A percentile compares a stretch with the other conserved stretches of the same genome.
Conservation (phyloP, 352 stramenopile species). For the Phytophthora podocarpi region DNA sequence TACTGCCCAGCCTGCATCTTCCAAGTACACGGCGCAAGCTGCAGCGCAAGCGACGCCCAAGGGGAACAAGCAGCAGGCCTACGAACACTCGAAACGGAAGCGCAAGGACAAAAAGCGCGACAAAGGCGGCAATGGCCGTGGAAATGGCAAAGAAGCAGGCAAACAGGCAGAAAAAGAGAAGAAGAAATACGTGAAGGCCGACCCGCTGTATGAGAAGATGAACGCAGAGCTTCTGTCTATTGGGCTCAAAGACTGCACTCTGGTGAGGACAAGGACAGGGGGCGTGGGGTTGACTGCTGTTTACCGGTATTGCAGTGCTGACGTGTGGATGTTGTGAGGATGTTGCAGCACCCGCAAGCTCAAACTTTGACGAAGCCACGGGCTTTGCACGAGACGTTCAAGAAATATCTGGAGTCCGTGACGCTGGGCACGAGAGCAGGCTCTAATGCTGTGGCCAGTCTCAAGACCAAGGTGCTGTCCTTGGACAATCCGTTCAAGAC, state of each 20-base stretch:
- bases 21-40: conserved; percentile 77
- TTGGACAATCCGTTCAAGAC: conserved; percentile 75
- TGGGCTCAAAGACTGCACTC: conserved; percentile 72
- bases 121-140: conserved; percentile 7
- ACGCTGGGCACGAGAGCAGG: conserved; percentile 23
- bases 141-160: not conserved
- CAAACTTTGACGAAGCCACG: conserved; percentile 31
- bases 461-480: conserved; percentile 83
- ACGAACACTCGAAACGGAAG: conserved; percentile 72
- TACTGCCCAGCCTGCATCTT: conserved; percentile 32
- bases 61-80: conserved; percentile 63
- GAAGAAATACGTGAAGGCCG: conserved; percentile 19
- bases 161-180: conserved; percentile 6
- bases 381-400: conserved; percentile 39
- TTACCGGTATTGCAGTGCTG: not conserved
- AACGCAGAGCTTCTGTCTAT: conserved; percentile 49
- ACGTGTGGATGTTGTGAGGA: not conserved
- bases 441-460: conserved; percentile 43
- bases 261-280: conserved; percentile 36
- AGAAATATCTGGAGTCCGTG: conserved; percentile 48
- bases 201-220: conserved; percentile 67
- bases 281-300: not conserved
- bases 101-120: conserved; percentile 36
- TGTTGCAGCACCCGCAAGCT: conserved; percentile 33
- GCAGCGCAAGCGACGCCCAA: conserved; percentile 42